These are phyloP conservation scores for Pezicula radicicola DNA, from an alignment of 2,329 filamentous ascomycete genomes.

Conservation along the genomic window DNA sequence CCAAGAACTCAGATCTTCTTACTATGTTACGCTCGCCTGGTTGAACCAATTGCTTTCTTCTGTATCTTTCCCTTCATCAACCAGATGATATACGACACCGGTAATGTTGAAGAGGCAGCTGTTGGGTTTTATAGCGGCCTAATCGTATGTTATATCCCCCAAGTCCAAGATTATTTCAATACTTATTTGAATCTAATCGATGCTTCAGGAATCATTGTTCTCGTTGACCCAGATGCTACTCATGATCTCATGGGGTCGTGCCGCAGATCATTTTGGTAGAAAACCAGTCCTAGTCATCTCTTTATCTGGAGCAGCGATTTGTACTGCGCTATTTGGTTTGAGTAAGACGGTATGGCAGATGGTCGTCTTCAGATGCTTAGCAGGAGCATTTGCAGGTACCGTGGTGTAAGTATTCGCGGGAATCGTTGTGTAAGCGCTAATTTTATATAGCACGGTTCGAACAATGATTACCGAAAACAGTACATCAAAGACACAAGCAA, in stretches of 20 bases:
- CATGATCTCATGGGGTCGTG: constrained; percentile 72
- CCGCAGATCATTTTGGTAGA: constrained; percentile 65
- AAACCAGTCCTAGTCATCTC: constrained; percentile 71
- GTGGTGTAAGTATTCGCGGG: constrained; percentile 46
- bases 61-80: constrained; percentile 79
- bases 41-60: constrained; percentile 82
- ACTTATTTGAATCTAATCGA: background rate
- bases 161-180: background rate
- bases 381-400: constrained; percentile 71
- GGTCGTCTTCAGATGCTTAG: constrained; percentile 67
- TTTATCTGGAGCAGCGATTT: constrained; percentile 58
- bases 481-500: constrained; percentile 66
- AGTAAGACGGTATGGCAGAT: constrained; percentile 68
- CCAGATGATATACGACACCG: constrained; percentile 69
- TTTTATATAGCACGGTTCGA: constrained; percentile 49
- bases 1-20: constrained; percentile 65
- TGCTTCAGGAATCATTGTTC: constrained; percentile 59
- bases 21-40: constrained; percentile 69
- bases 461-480: constrained; percentile 76
- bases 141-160: constrained; percentile 40
- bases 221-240: constrained; percentile 73
- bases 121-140: constrained; percentile 78
- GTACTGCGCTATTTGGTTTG: constrained; percentile 66
- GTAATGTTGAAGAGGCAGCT: constrained; percentile 57
- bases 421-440: background rate